Evolutionary conservation across 257 asterid genomes (phyloP).

Genomic region (Nicotiana benthamiana): DNA sequence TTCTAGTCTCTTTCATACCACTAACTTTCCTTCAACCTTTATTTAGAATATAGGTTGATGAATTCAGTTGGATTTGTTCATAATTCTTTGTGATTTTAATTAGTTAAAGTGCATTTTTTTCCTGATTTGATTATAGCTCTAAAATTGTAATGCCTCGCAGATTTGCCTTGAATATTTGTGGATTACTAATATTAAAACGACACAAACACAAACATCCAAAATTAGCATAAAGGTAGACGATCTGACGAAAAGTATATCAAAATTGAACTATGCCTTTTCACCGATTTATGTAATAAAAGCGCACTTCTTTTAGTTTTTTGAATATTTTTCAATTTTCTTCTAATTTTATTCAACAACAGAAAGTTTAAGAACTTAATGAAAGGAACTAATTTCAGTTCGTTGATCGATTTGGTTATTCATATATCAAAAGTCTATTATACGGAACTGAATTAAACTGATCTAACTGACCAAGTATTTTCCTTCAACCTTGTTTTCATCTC

Average conservation of each 20-base stretch:
- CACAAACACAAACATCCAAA: neutral
- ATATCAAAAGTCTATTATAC: neutral
- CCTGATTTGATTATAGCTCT: neutral
- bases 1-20: neutral
- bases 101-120: neutral
- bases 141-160: neutral
- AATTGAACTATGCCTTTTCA: neutral
- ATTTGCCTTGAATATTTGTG: neutral
- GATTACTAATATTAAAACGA: neutral
- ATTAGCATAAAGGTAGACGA: neutral
- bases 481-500: too few relatives aligned
- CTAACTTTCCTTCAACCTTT: neutral
- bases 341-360: neutral
- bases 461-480: neutral
- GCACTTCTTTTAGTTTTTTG: neutral
- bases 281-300: neutral
- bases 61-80: neutral
- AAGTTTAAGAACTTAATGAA: neutral
- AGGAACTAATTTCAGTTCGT: neutral
- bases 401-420: neutral
- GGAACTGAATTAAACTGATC: neutral
- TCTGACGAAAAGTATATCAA: neutral
- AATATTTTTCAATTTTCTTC: neutral
- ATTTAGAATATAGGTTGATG: neutral
- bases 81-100: neutral